These are phyloP conservation scores for Fusarium chaquense DNA, from an alignment of 2,329 filamentous ascomycete species.

Conservation along the genomic window DNA sequence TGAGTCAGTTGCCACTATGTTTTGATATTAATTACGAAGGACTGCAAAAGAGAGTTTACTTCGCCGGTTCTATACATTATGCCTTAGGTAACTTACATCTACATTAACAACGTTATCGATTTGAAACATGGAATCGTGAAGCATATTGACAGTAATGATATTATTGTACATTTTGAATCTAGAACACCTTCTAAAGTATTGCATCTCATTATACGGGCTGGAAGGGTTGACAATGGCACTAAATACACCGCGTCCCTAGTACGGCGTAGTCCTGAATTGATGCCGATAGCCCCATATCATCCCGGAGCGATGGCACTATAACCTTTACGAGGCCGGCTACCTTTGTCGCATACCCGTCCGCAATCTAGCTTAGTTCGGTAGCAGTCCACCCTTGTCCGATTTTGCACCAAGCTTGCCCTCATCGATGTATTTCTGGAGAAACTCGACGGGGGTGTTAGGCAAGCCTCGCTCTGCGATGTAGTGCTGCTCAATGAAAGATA, in stretches of 20 bases:
- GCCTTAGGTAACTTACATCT: too few relatives aligned
- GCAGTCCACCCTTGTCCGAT: conserved; percentile 5
- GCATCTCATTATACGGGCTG: rapidly evolving
- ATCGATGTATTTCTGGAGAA: conserved; percentile 13
- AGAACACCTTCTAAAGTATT: neutral
- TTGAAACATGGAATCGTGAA: rapidly evolving
- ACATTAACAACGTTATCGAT: rapidly evolving
- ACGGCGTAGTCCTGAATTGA: neutral
- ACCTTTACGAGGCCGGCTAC: rapidly evolving
- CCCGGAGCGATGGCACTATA: neutral
- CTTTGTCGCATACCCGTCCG: rapidly evolving
- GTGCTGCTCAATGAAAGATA: conserved; percentile 20
- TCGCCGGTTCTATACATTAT: too few relatives aligned
- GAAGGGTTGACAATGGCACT: neutral
- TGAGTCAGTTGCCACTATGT: too few relatives aligned
- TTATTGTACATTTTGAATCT: neutral
- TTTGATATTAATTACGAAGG: too few relatives aligned
- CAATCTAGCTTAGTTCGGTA: neutral
- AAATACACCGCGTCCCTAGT: neutral
- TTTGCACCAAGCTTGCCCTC: conserved; percentile 11
- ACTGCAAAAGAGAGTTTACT: too few relatives aligned
- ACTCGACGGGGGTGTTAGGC: conserved; percentile 4
- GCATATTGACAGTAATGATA: neutral
- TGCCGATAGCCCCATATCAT: conserved; percentile 2
- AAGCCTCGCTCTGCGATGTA: conserved; percentile 7